Evolutionary conservation across 768 basidiomycete species (phyloP), one percentile per base, ranked within the genome.

Genomic region (Amanita exitialis): DNA sequence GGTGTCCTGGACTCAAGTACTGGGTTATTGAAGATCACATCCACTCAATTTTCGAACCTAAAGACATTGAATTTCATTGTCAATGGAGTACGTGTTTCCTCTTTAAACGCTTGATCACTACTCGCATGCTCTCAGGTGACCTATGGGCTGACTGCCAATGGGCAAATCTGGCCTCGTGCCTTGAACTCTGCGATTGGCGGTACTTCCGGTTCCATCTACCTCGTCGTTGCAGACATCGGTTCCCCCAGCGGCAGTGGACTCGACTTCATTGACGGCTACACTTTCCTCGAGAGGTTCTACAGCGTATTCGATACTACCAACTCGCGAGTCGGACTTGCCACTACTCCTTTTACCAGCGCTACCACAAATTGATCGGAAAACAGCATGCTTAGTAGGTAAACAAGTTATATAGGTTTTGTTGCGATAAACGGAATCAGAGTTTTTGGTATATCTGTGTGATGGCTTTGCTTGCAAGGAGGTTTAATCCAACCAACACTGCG

Each of bases 91-190:
- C 56, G 75, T 38, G 1, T 35, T 32, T 32, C 32, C 13, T n/a
- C 23, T 65, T 4, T 37, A 10, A 18, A 46, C 10, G 60, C 79
- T 49, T 55, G 74, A 61, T 73, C 18, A n/a, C 5, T 18, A 2
- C 25, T 12, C 6, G 4, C 2, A 12, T 27, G 18, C 27, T 10
- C 42, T 43, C 18, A 79, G 75, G 64, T 65, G 12, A 72, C 70
- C 6, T 82, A 72, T 57, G 76, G 77, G 60, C 56, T 86, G 52
- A 79, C 76, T 2, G 61, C 78, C 9, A 80, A 83, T 57, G 82
- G 79, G 4, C 83, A 87, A 69, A 78, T 82, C 56, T 85, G 82
- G 80, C 83, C 82, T 1, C 76, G 79, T 44, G 59, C 68, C 4
- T 66, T 79, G 53, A 85, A 86, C 66, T 62, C 67, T 13, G 63